phyloP scores from a whole-genome alignment of 768 basidiomycete genomes.

The Rhodosporidiobolus odoratus region DNA sequence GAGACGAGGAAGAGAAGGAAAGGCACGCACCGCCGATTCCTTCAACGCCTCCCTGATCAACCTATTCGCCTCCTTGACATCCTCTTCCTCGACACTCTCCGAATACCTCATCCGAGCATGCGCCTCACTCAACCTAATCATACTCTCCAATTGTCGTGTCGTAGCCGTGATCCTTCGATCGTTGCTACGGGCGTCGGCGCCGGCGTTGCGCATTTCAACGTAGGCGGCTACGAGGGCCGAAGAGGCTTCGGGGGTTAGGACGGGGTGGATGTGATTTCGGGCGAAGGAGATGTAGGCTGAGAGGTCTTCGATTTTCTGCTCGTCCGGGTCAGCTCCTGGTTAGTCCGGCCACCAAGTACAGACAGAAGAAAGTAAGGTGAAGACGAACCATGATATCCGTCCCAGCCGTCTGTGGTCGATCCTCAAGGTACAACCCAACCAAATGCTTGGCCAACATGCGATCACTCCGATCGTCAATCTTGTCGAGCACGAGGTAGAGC shows the following conservation, averaged over 20 bases:
- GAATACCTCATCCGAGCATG: conserved; percentile 95
- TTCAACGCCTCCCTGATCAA: conserved; percentile 95
- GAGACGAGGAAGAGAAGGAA: not conserved
- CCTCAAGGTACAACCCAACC: conserved; percentile 89
- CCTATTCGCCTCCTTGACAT: conserved; percentile 87
- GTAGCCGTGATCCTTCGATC: conserved; percentile 98
- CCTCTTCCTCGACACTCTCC: conserved; percentile 72
- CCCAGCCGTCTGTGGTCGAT: conserved; percentile 62
- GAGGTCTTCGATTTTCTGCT: conserved; percentile 77
- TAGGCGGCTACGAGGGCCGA: conserved; percentile 80
- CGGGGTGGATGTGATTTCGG: conserved; percentile 74
- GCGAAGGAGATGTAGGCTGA: conserved; percentile 94
- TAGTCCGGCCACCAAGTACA: not conserved
- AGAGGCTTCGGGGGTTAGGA: conserved; percentile 77
- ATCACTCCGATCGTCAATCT: conserved; percentile 82
- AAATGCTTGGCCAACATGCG: conserved; percentile 84
- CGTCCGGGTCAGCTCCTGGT: not conserved
- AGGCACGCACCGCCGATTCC: conserved; percentile 58
- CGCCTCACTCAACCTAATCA: conserved; percentile 85
- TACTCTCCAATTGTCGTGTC: conserved; percentile 90
- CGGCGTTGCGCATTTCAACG: conserved; percentile 88
- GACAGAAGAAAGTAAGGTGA: not conserved
- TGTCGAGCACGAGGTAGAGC: conserved; percentile 89
- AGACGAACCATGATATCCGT: conserved; percentile 70
- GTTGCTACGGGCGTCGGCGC: conserved; percentile 73